Evolutionary conservation across 148 eudicot species (phyloP).

Genomic region (Heliosperma pusillum): DNA sequence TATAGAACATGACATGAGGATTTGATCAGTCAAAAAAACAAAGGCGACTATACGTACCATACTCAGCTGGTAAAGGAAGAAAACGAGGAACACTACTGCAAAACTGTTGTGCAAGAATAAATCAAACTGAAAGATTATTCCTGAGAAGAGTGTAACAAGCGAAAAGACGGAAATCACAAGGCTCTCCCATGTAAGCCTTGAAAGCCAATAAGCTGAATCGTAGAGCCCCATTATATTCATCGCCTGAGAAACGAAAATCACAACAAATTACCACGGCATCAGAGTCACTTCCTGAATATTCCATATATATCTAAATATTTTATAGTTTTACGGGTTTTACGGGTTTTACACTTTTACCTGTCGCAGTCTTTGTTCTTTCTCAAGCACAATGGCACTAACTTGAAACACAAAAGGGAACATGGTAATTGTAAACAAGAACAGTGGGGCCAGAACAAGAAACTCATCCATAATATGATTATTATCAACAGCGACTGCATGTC

Average conservation of each 20-base stretch:
- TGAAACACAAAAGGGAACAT: slow-evolving; percentile 84
- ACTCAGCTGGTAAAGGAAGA: slow-evolving; percentile 75
- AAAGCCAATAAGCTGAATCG: slow-evolving; percentile 92
- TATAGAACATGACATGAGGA: neutral
- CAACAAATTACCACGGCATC: neutral
- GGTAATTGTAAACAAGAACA: slow-evolving; percentile 70
- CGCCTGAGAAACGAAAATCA: slow-evolving; percentile 43
- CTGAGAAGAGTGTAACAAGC: slow-evolving; percentile 60
- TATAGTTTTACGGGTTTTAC: neutral
- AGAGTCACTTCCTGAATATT: neutral
- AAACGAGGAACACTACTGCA: slow-evolving; percentile 59
- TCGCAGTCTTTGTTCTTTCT: slow-evolving; percentile 82
- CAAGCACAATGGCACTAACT: slow-evolving; percentile 58
- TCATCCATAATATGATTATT: slow-evolving; percentile 31
- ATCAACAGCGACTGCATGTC: slow-evolving; percentile 31
- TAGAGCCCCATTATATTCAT: slow-evolving; percentile 94
- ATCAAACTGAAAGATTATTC: slow-evolving; percentile 78
- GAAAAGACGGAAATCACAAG: slow-evolving; percentile 51
- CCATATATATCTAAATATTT: neutral
- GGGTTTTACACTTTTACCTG: slow-evolving; percentile 45
- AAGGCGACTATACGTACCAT: slow-evolving; percentile 46
- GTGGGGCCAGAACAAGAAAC: slow-evolving; percentile 47
- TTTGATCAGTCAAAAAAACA: neutral
- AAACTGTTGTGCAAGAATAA: slow-evolving; percentile 76
- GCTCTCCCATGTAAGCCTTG: slow-evolving; percentile 83